Evolutionary conservation across 2,329 filamentous ascomycete genomes (phyloP).

Genomic region (Epichloe uncinata): DNA sequence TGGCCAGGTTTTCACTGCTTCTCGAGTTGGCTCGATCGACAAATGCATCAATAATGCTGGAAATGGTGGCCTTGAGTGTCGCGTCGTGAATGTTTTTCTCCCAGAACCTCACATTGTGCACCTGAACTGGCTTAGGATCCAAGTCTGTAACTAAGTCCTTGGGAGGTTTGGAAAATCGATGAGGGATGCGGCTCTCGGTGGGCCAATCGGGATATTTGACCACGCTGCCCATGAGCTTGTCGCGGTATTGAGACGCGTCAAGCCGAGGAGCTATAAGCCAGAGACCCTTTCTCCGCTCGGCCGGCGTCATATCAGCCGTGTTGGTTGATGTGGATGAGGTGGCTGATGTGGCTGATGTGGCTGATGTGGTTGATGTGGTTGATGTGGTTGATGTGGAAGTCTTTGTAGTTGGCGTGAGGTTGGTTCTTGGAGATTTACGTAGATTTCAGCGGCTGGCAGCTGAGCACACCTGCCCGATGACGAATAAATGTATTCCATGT

Average conservation of each 20-base stretch:
- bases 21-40: slow-evolving; percentile 12
- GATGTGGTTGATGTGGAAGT: too few species aligned
- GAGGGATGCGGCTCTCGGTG: slow-evolving; percentile 15
- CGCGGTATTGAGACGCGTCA: slow-evolving; percentile 15
- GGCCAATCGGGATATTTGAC: slow-evolving; percentile 16
- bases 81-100: slow-evolving; percentile 14
- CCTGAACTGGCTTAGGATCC: slow-evolving; percentile 16
- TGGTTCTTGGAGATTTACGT: too few species aligned
- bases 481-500: too few species aligned
- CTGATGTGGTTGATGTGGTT: too few species aligned
- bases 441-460: too few species aligned
- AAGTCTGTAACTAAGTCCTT: slow-evolving; percentile 13
- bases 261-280: slow-evolving; percentile 17
- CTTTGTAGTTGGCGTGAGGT: not conserved
- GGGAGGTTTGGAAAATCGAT: slow-evolving; percentile 10
- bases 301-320: not conserved
- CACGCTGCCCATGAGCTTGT: slow-evolving; percentile 18
- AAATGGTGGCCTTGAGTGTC: slow-evolving; percentile 12
- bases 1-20: slow-evolving; percentile 11
- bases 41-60: slow-evolving; percentile 14
- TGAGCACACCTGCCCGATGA: too few species aligned
- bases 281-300: slow-evolving; percentile 7
- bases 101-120: slow-evolving; percentile 17
- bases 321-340: not conserved
- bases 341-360: too few species aligned